Evolutionary conservation across 345 rosid species (phyloP).

Genomic region (Hypericum androsaemum): DNA sequence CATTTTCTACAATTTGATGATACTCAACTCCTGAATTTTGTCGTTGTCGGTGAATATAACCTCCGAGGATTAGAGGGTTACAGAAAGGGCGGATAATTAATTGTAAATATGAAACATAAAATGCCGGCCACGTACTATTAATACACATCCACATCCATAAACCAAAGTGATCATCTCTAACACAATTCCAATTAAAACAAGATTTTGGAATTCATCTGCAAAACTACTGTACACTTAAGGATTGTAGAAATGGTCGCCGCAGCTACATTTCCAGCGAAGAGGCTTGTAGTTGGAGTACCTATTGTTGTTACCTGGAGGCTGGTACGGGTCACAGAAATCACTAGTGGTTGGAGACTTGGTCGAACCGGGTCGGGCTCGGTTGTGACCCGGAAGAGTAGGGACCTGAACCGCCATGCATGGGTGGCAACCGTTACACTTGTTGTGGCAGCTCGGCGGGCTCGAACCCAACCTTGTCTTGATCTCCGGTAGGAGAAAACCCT

Average conservation of each 20-base stretch:
- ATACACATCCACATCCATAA: too few relatives aligned
- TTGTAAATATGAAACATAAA: too few relatives aligned
- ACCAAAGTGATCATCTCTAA: too few relatives aligned
- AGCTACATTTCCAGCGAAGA: constrained; percentile 83
- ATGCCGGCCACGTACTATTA: too few relatives aligned
- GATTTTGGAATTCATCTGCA: too few relatives aligned
- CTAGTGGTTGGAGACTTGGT: not conserved
- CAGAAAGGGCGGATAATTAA: too few relatives aligned
- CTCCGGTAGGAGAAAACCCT: constrained; percentile 36
- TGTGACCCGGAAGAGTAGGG: constrained; percentile 38
- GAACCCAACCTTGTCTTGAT: constrained; percentile 81
- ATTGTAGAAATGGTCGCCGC: constrained; percentile 60
- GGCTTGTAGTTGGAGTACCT: constrained; percentile 89
- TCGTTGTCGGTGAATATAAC: too few relatives aligned
- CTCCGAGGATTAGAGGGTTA: too few relatives aligned
- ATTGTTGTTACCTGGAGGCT: constrained; percentile 19
- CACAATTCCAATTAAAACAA: too few relatives aligned
- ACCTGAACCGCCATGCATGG: constrained; percentile 90
- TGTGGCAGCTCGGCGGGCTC: constrained; percentile 83
- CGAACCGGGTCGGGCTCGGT: constrained; percentile 11
- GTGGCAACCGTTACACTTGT: constrained; percentile 73
- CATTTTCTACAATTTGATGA: too few relatives aligned
- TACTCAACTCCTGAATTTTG: too few relatives aligned
- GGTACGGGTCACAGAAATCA: constrained; percentile 26
- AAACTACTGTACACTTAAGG: constrained; percentile 26